Conservation (phyloP, 352 stramenopile species). For the Thraustochytrium sp. region DNA sequence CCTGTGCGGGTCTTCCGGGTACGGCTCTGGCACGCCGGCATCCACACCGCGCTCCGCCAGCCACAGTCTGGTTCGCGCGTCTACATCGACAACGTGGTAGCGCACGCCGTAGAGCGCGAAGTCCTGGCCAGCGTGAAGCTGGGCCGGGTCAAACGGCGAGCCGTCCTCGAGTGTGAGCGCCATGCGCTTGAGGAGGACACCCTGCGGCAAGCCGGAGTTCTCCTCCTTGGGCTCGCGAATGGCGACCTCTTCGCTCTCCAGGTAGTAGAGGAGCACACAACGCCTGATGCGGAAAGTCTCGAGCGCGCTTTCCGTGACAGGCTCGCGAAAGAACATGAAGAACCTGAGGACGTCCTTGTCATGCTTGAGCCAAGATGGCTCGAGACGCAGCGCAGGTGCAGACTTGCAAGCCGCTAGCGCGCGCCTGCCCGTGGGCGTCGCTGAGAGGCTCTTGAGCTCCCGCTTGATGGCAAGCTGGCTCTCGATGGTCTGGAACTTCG, state of each 20-base stretch:
- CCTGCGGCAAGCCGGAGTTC: slow-evolving; percentile 79
- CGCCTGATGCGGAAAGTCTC: slow-evolving; percentile 50
- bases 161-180: slow-evolving; percentile 51
- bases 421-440: not conserved
- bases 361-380: slow-evolving; percentile 29
- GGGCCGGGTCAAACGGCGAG: slow-evolving; percentile 56
- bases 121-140: slow-evolving; percentile 70
- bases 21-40: slow-evolving; percentile 53
- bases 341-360: slow-evolving; percentile 70
- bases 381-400: not conserved
- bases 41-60: slow-evolving; percentile 60
- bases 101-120: slow-evolving; percentile 68
- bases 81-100: slow-evolving; percentile 78
- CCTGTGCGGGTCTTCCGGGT: slow-evolving; percentile 64
- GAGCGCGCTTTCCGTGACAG: slow-evolving; percentile 49
- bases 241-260: slow-evolving; percentile 70
- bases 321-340: slow-evolving; percentile 76
- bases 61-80: slow-evolving; percentile 70
- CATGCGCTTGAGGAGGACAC: slow-evolving; percentile 73
- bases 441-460: not conserved
- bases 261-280: slow-evolving; percentile 70
- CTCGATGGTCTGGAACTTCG: not conserved
- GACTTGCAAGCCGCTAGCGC: slow-evolving; percentile 21
- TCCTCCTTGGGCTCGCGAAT: slow-evolving; percentile 71
- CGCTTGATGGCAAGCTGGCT: not conserved